phyloP scores from a whole-genome alignment of 352 stramenopile genomes.

The Pythium chondricola region DNA sequence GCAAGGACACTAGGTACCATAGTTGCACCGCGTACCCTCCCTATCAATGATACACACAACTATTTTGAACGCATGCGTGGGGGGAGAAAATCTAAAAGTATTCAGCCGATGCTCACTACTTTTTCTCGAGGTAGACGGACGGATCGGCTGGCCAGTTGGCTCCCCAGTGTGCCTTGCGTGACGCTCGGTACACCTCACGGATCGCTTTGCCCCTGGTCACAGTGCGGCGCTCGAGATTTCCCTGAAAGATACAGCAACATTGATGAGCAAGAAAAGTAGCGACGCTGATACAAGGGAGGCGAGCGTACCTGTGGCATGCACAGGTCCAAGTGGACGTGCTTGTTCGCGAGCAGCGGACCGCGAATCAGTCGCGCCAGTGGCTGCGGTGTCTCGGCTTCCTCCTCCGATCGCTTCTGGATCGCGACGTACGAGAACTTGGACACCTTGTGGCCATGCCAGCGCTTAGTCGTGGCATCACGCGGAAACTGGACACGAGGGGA shows the following conservation, averaged over 20 bases:
- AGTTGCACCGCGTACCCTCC: too few relatives aligned
- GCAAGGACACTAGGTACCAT: constrained; percentile 31
- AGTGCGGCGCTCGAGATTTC: constrained; percentile 63
- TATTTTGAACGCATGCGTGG: too few relatives aligned
- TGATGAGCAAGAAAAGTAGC: background rate
- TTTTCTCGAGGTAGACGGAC: constrained; percentile 38
- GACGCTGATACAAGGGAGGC: background rate
- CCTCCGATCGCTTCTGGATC: constrained; percentile 57
- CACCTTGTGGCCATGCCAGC: constrained; percentile 78
- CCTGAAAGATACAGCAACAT: constrained; percentile 24
- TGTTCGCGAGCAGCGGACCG: constrained; percentile 59
- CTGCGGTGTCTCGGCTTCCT: constrained; percentile 20
- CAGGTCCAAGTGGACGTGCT: constrained; percentile 77
- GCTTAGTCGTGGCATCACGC: constrained; percentile 66
- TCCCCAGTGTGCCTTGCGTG: constrained; percentile 80
- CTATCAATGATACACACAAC: background rate
- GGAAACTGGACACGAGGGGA: constrained; percentile 66
- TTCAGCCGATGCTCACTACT: too few relatives aligned
- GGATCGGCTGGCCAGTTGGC: constrained; percentile 64
- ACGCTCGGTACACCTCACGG: constrained; percentile 75
- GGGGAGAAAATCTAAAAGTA: too few relatives aligned
- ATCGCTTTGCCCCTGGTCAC: constrained; percentile 72
- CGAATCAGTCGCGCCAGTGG: constrained; percentile 55
- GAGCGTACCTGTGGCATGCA: constrained; percentile 63
- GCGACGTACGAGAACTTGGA: constrained; percentile 86